A percentile compares a stretch with the other conserved stretches of the same genome.
Conservation (phyloP, 768 basidiomycete genomes). For the Suillus sp. region DNA sequence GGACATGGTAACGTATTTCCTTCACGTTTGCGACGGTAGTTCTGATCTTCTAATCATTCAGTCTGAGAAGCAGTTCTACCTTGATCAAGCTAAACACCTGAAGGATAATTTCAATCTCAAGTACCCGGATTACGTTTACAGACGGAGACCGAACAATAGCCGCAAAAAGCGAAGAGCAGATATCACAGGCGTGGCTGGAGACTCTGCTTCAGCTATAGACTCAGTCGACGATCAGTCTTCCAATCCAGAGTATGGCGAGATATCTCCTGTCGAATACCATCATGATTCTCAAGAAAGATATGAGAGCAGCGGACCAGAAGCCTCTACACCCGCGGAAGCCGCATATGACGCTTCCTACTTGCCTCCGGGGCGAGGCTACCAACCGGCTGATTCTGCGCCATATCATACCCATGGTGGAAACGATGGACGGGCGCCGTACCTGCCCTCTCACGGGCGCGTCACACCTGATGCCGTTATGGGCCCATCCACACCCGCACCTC, state of each 20-base stretch:
- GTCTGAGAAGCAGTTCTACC: conserved; percentile 86
- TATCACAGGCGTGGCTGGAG: conserved; percentile 28
- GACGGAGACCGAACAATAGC: conserved; percentile 84
- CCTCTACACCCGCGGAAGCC: conserved; percentile 24
- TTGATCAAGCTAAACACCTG: conserved; percentile 81
- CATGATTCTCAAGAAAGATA: conserved; percentile 21
- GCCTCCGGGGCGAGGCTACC: conserved; percentile 26
- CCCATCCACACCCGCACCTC: conserved; percentile 27
- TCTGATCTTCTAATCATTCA: conserved; percentile 30
- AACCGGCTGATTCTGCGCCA: conserved; percentile 22
- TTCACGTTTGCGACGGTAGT: conserved; percentile 8
- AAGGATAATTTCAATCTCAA: conserved; percentile 85
- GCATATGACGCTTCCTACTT: conserved; percentile 17
- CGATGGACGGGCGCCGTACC: conserved; percentile 30
- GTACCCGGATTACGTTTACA: conserved; percentile 90
- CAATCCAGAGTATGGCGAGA: conserved; percentile 38
- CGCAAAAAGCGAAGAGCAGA: conserved; percentile 60
- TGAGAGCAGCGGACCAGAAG: conserved; percentile 19
- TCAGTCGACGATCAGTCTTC: conserved; percentile 33
- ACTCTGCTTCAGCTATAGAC: conserved; percentile 34
- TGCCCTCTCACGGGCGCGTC: conserved; percentile 25
- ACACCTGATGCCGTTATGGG: conserved; percentile 29
- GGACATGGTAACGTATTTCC: conserved; percentile 55
- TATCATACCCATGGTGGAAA: conserved; percentile 26
- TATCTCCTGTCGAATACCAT: conserved; percentile 41